phyloP scores from a whole-genome alignment of 495 filamentous ascomycete genomes.

The Schizothecium vesticola region DNA sequence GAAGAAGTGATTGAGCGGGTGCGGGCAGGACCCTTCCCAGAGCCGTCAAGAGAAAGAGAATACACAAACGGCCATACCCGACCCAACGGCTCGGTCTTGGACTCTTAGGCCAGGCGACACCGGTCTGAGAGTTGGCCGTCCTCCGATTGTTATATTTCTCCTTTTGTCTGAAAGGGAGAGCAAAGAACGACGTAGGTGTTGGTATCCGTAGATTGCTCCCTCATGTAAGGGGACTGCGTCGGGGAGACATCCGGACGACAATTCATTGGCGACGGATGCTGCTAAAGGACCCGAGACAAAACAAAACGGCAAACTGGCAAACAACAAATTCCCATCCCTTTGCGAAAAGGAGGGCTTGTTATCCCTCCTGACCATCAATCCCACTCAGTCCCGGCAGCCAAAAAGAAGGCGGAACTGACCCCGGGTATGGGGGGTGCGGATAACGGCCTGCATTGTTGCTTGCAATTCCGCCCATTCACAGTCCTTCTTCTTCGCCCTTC shows the following conservation, averaged over 20 bases:
- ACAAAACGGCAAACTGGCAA: not conserved
- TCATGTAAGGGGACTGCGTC: not conserved
- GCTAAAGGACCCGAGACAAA: not conserved
- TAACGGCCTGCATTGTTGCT: not conserved
- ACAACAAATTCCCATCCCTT: not conserved
- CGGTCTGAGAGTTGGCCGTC: not conserved
- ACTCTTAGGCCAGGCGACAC: not conserved
- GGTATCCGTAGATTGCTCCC: not conserved
- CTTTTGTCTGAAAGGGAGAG: not conserved
- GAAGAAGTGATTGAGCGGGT: not conserved
- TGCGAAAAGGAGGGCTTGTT: not conserved
- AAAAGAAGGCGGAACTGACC: not conserved
- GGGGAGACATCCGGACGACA: not conserved
- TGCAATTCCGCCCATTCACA: not conserved
- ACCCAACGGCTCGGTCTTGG: not conserved
- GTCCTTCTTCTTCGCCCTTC: not conserved
- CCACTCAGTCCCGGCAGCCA: not conserved
- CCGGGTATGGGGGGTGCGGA: not conserved
- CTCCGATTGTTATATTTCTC: not conserved
- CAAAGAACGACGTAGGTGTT: not conserved
- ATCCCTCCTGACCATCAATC: not conserved
- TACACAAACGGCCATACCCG: not conserved
- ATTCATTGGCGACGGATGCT: not conserved
- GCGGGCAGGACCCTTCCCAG: not conserved
- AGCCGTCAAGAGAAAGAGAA: not conserved